phyloP scores from a whole-genome alignment of 306 rosid genomes.

The Neltuma alba region DNA sequence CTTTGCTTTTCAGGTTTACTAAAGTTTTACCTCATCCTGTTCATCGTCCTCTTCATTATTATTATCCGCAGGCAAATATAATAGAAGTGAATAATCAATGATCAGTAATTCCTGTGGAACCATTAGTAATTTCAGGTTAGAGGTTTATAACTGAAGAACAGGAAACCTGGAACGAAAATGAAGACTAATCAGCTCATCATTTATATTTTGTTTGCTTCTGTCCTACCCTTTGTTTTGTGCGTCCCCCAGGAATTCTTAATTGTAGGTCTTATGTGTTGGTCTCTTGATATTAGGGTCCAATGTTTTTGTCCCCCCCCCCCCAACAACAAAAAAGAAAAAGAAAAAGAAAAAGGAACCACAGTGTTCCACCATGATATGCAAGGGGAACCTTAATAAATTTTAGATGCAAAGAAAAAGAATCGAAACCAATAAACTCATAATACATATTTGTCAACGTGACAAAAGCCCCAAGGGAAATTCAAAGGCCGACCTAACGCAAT shows the following conservation, averaged over 20 bases:
- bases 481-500: neutral
- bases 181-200: neutral
- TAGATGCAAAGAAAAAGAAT: too few species aligned
- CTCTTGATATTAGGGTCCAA: too few species aligned
- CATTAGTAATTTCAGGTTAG: neutral
- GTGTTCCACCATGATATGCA: too few species aligned
- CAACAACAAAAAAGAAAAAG: too few species aligned
- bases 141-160: conserved; percentile 1
- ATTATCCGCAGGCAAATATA: neutral
- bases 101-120: conserved; percentile 28
- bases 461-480: neutral
- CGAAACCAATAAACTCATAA: too few species aligned
- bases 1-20: neutral
- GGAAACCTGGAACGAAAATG: neutral
- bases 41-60: neutral
- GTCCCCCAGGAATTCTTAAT: neutral
- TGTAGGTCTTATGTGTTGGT: neutral
- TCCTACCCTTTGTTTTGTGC: neutral
- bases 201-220: neutral
- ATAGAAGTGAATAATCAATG: conserved; percentile 8
- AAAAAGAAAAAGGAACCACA: too few species aligned
- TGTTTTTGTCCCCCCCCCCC: too few species aligned
- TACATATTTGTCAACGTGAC: neutral
- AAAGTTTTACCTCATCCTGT: conserved; percentile 31
- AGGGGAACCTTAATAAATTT: too few species aligned